Base-by-base conservation (phyloP, 2,329 filamentous ascomycete genomes). In the Fusarium torulosum region DNA sequence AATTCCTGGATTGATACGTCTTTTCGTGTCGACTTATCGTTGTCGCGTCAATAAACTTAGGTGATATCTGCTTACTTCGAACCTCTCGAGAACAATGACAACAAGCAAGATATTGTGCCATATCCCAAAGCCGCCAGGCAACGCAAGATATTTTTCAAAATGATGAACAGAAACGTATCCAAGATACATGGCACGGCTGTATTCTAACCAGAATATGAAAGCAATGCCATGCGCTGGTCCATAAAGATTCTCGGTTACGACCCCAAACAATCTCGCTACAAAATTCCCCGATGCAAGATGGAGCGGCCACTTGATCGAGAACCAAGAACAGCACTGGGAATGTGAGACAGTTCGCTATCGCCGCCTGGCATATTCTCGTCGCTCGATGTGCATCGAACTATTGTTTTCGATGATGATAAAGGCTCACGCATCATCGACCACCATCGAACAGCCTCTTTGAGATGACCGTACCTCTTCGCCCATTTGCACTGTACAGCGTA, bases 251-350 rank as follows among this genome's bases (percentile, higher is more conserved):
- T 38, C 44, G 61, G 59, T 38, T 59, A 42, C 27, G 23, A 59
- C 58, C 53, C 53, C 58, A 46, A 37, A 37, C 35, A 37, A 59
- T 60, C 68, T 66, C 46, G 50, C 47, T 68, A 53, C 59, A 33
- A 55, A 62, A 55, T 33, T 59, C 52, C 29, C 47, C 55, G 55
- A 68, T 69, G 57, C 63, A 64, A 60, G 66, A 57, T 68, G 60
- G 63, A 55, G 57, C 51, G 55, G 23, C 23, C 38, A 31, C 44
- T 38, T 55, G 23, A 27, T 44, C 20, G 38, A 50, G 45, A 54
- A 57, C 59, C 31, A 42, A 55, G 51, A 65, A 58, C 54, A 21
- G 31, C 45, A 55, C 41, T 42, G 7, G 42, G 17, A 56, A 62
- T 55, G 47, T 51, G 52, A 70, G 63, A 70, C 67, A 70, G 27